Base-by-base conservation (phyloP, 2,329 filamentous ascomycete species). In the Botrytis galanthina region DNA sequence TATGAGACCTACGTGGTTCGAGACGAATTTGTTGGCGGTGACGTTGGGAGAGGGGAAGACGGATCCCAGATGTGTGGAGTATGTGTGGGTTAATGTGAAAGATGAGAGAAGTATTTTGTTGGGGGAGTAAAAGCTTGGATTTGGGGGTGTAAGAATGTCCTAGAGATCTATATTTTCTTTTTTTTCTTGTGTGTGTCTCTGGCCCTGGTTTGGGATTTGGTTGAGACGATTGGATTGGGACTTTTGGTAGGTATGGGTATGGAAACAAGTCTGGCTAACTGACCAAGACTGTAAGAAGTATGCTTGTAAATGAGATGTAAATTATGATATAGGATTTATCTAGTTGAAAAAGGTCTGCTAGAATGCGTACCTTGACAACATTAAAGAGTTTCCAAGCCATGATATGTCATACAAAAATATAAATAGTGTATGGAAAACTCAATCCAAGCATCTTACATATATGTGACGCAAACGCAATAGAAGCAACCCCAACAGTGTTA, bases 1-100 rank as follows among this genome's bases (percentile, higher is more conserved):
- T 0, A 75, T 81, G 75, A 60, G 80, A n/a, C 78, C 79, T 20
- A 75, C 75, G 14, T 80, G 78, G 77, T 75, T 78, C 44, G 80
- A 81, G 76, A 69, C 78, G 14, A 80, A 81, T 70, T 70, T 80
- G 57, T 68, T 81, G 54, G 76, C 76, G 1, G 76, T 79, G 51
- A 80, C 79, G 7, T 37, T 80, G 71, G 72, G 71, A 12, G 44
- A 70, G 22, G 73, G 73, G 22, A 78, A 78, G 57, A 75, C 74
- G 59, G 79, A 79, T 72, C 78, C 78, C 2, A 74, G 78, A 44
- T 79, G 76, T 74, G 79, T 78, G 16, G 79, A 80, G 66, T 80
- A 79, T 75, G 78, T 79, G n/a, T 78, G 75, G 74, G 72, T 80
- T 16, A 80, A 80, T 74, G 71, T 61, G 46, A 78, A 71, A 57